Evolutionary conservation across 345 rosid genomes (phyloP), one percentile per base, ranked within the genome.

Genomic region (Ceriops tagal): DNA sequence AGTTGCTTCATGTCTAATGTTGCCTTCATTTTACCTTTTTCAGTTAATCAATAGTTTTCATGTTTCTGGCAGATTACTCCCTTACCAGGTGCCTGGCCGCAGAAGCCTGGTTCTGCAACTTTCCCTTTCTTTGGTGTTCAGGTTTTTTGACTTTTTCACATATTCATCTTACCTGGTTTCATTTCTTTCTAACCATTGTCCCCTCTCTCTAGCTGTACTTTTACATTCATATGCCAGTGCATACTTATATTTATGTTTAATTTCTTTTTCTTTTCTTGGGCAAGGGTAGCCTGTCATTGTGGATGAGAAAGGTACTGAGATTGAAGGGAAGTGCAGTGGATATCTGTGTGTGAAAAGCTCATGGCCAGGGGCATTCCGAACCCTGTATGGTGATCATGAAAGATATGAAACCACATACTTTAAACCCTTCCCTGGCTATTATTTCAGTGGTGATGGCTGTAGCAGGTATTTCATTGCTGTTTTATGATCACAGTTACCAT

Each of bases 91-190:
- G 99, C 97, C 68, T 95, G 99, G 99, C 92, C 96, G 0, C 99
- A 90, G 84, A 95, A 95, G 80, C 99, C 99, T 80, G 97, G 99
- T 74, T 95, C 99, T 71, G 99, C 96, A 52, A 95, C 99, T 74
- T 95, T 95, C 83, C 99, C 99, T 67, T 95, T 95, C 91, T 95
- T 95, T 67, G 99, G 99, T 66, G 96, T 95, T 76, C 96, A 88
- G 99, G 99, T 95, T 49, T 68, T 51, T 68, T 51, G 11, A 5
- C 53, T 16, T 35, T 21, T 21, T 19, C 35, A 39, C 24, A 10
- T 39, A 31, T 69, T 51, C 15, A 11, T 13, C 10, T 16, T 58
- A 58, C 21, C 65, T 24, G 11, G 18, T 62, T 22, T 39, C 8
- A 27, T 39, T 19, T 39, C 35, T 43, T 32, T 18, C 24, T 24